Evolutionary conservation across 176 grass and related monocot genomes (phyloP).

Genomic region (Phoenix roebelenii): DNA sequence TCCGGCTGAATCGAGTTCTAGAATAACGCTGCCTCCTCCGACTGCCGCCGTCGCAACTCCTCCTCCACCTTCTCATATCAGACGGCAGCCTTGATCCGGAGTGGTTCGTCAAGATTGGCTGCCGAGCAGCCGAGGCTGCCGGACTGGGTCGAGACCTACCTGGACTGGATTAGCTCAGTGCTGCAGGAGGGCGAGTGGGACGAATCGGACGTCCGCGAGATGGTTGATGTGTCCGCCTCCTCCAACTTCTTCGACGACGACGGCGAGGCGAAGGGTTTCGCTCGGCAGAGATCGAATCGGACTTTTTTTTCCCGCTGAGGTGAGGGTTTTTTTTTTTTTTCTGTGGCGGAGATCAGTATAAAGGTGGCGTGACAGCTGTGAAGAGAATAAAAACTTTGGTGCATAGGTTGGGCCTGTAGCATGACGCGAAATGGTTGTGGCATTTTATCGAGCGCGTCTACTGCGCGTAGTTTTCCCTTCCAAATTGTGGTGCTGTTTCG

Average conservation of each 20-base stretch:
- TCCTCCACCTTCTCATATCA: slow-evolving; percentile 56
- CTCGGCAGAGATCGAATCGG: too few species aligned
- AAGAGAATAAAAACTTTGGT: too few species aligned
- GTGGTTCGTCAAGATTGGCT: not conserved
- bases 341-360: too few species aligned
- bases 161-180: slow-evolving; percentile 55
- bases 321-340: too few species aligned
- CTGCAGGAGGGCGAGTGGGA: slow-evolving; percentile 75
- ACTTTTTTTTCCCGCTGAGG: too few species aligned
- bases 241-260: slow-evolving; percentile 64
- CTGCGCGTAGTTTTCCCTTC: too few species aligned
- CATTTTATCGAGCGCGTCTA: too few species aligned
- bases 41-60: slow-evolving; percentile 73
- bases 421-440: too few species aligned
- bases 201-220: slow-evolving; percentile 76
- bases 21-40: slow-evolving; percentile 66
- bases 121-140: slow-evolving; percentile 27
- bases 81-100: slow-evolving; percentile 35
- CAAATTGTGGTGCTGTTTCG: too few species aligned
- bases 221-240: slow-evolving; percentile 37
- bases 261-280: slow-evolving; percentile 6
- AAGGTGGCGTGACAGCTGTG: too few species aligned
- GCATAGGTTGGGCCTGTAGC: too few species aligned
- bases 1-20: slow-evolving; percentile 98
- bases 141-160: slow-evolving; percentile 73